These are phyloP conservation scores for Pseudopithomyces maydicus DNA, from an alignment of 2,329 filamentous ascomycete genomes.

Conservation along the genomic window DNA sequence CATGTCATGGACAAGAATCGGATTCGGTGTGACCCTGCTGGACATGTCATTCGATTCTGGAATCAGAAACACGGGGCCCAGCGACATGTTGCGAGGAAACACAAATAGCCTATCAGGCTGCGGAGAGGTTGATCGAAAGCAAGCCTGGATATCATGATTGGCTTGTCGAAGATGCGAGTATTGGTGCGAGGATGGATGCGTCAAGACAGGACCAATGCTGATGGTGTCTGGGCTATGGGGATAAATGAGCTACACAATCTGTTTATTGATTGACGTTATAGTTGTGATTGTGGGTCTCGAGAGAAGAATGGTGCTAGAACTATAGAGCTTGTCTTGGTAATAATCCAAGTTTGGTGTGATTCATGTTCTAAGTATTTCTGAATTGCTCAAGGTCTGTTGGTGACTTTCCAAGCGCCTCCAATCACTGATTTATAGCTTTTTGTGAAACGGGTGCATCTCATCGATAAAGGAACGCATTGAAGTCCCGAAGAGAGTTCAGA, in stretches of 20 bases:
- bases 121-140: not conserved
- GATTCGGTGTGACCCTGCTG: not conserved
- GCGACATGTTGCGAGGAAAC: not conserved
- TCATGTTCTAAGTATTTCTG: no score
- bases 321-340: not conserved
- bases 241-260: conserved; percentile 27
- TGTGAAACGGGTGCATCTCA: no score
- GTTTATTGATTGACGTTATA: not conserved
- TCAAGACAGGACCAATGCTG: not conserved
- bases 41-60: not conserved
- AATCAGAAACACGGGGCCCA: not conserved
- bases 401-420: no score
- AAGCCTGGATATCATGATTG: not conserved
- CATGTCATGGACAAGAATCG: not conserved
- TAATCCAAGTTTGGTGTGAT: no score
- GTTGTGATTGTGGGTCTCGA: not conserved
- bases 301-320: not conserved
- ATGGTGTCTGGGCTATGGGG: conserved; percentile 22
- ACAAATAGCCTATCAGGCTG: not conserved
- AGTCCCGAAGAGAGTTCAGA: no score
- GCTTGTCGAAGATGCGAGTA: not conserved
- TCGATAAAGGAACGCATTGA: no score
- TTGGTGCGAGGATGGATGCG: conserved; percentile 3
- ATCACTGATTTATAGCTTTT: no score
- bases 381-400: no score